phyloP scores from a whole-genome alignment of 2,329 filamentous ascomycete species.

The Aspergillus sp. region DNA sequence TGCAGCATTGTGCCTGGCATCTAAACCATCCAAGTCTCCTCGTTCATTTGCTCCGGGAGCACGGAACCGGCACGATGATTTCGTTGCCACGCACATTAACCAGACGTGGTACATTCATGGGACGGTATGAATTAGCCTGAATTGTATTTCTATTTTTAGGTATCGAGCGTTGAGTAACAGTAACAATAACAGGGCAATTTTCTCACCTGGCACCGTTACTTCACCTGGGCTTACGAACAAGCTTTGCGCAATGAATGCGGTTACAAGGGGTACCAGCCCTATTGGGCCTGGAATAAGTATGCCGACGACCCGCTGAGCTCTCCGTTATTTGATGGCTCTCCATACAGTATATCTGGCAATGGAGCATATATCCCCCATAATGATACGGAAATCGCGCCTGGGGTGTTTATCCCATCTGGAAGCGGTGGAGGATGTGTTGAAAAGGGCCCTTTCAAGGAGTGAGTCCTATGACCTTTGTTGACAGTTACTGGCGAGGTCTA shows the following conservation, averaged over 20 bases:
- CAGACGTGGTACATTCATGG: conserved; percentile 47
- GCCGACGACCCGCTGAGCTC: conserved; percentile 29
- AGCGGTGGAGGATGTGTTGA: conserved; percentile 45
- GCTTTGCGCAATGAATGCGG: conserved; percentile 46
- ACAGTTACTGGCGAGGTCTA: not conserved
- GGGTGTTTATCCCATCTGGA: conserved; percentile 46
- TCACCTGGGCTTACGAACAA: conserved; percentile 43
- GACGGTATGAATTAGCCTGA: conserved; percentile 26
- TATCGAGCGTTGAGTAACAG: too few relatives aligned
- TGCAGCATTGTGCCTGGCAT: conserved; percentile 46
- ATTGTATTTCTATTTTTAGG: too few relatives aligned
- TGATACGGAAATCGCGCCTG: conserved; percentile 29
- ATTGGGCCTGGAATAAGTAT: conserved; percentile 41
- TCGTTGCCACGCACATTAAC: conserved; percentile 51
- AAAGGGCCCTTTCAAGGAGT: conserved; percentile 37
- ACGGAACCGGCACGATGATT: conserved; percentile 53
- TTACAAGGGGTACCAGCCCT: conserved; percentile 44
- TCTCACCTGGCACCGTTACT: conserved; percentile 48
- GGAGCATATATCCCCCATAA: conserved; percentile 33
- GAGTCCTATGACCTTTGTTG: not conserved
- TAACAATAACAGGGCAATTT: conserved; percentile 27
- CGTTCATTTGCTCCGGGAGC: conserved; percentile 42
- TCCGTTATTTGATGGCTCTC: conserved; percentile 38
- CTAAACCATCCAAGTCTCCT: conserved; percentile 9
- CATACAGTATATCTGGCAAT: conserved; percentile 34